These are phyloP conservation scores for Fusarium piperis DNA, from an alignment of 2,329 filamentous ascomycete species.

Conservation along the genomic window DNA sequence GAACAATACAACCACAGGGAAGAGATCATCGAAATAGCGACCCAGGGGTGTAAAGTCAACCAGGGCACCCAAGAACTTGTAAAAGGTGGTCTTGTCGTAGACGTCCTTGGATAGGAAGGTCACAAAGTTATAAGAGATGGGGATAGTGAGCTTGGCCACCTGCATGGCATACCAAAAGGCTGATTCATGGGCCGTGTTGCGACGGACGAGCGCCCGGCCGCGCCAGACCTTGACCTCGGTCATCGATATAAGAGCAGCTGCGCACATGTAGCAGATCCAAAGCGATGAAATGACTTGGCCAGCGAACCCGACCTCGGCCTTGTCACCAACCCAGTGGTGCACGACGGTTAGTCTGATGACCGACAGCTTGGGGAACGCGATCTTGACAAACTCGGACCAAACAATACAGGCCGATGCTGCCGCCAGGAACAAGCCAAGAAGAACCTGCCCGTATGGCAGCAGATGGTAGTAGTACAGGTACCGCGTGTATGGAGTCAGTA, in stretches of 20 bases:
- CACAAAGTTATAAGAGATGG: slow-evolving; percentile 94
- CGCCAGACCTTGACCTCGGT: slow-evolving; percentile 98
- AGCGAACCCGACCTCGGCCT: slow-evolving; percentile 82
- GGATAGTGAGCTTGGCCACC: slow-evolving; percentile 91
- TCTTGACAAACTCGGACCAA: slow-evolving; percentile 93
- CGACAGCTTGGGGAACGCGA: slow-evolving; percentile 80
- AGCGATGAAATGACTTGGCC: slow-evolving; percentile 84
- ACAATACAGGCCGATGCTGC: slow-evolving; percentile 84
- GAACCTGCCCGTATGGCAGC: slow-evolving; percentile 73
- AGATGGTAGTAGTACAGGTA: slow-evolving; percentile 80
- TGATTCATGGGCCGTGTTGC: slow-evolving; percentile 91
- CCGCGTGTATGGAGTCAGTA: slow-evolving; percentile 83
- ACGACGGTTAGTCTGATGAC: slow-evolving; percentile 73
- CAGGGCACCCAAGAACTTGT: slow-evolving; percentile 82
- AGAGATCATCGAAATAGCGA: slow-evolving; percentile 85
- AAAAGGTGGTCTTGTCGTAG: slow-evolving; percentile 84
- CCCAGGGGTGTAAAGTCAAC: slow-evolving; percentile 87
- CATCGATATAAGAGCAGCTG: slow-evolving; percentile 86
- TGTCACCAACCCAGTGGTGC: slow-evolving; percentile 77
- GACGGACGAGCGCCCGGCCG: slow-evolving; percentile 86
- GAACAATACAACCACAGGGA: slow-evolving; percentile 86
- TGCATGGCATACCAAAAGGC: slow-evolving; percentile 97
- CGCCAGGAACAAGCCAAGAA: slow-evolving; percentile 73
- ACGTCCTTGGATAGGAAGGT: slow-evolving; percentile 82
- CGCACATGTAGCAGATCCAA: slow-evolving; percentile 97